phyloP scores from a whole-genome alignment of 176 grass and related monocot species.

The Musa schizocarpa region DNA sequence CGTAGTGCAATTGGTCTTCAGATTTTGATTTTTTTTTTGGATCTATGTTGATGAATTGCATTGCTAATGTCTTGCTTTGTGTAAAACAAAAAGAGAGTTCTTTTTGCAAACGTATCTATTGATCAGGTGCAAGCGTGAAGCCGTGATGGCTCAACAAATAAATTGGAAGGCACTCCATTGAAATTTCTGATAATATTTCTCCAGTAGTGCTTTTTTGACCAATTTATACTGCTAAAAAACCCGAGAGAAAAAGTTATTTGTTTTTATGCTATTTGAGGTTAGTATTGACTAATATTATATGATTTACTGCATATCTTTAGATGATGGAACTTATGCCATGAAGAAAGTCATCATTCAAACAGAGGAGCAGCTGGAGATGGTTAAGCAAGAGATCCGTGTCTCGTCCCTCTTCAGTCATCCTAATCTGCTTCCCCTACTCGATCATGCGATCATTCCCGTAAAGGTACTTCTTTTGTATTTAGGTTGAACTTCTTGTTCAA shows the following conservation, averaged over 20 bases:
- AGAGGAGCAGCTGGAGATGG: conserved; percentile 62
- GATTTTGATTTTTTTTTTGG: conserved; percentile 14
- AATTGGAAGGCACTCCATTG: too few relatives aligned
- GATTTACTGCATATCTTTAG: conserved; percentile 32
- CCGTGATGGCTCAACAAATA: too few relatives aligned
- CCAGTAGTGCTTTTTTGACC: not conserved
- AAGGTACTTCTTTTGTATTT: conserved; percentile 38
- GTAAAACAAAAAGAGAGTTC: too few relatives aligned
- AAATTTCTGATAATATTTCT: not conserved
- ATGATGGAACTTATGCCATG: conserved; percentile 69
- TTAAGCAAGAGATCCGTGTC: conserved; percentile 67
- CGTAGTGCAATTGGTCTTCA: not conserved
- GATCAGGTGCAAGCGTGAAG: too few relatives aligned
- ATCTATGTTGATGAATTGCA: not conserved
- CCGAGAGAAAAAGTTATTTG: too few relatives aligned
- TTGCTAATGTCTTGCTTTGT: not conserved
- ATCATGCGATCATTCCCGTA: conserved; percentile 66
- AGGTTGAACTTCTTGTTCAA: not conserved
- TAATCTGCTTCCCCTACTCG: conserved; percentile 88
- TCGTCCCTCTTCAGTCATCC: conserved; percentile 78
- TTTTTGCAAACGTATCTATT: too few relatives aligned
- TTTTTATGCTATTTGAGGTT: too few relatives aligned
- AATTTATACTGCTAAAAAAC: not conserved
- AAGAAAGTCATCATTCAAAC: conserved; percentile 87
- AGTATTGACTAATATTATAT: not conserved